Conservation (phyloP, 805 yeast species). For the Ogataea allantospora region DNA sequence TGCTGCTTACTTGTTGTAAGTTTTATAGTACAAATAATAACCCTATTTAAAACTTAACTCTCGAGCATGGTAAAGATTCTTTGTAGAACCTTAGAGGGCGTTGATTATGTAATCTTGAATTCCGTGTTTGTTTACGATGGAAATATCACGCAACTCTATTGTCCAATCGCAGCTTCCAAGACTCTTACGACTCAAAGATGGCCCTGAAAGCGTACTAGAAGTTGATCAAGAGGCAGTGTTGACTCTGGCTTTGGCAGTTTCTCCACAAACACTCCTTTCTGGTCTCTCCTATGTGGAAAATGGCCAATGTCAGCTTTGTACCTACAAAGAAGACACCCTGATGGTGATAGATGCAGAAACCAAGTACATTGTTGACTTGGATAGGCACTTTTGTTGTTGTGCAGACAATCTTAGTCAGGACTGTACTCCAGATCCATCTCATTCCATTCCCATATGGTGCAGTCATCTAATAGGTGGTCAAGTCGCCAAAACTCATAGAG, state of each 20-base stretch:
- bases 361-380: constrained; percentile 9
- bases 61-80: neutral
- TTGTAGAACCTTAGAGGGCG: neutral
- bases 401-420: constrained; percentile 3
- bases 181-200: constrained; percentile 6
- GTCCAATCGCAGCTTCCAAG: constrained; percentile 12
- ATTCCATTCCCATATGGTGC: constrained; percentile 1
- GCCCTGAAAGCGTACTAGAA: neutral
- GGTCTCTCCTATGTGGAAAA: constrained; percentile 14
- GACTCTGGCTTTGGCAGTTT: constrained; percentile 15
- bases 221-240: constrained; percentile 18
- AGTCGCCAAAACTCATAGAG: constrained; percentile 1
- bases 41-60: neutral
- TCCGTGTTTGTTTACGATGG: constrained; percentile 3
- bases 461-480: constrained; percentile 4
- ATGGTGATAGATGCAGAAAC: constrained; percentile 2
- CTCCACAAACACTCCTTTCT: constrained; percentile 7
- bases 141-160: constrained; percentile 1
- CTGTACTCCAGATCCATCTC: no score
- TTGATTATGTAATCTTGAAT: neutral
- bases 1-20: constrained; percentile 40
- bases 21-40: constrained; percentile 9
- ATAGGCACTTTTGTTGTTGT: constrained; percentile 17
- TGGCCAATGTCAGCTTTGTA: constrained; percentile 9
- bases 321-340: constrained; percentile 1